Conservation (phyloP, 805 yeast species). For the Candida multigemmis region DNA sequence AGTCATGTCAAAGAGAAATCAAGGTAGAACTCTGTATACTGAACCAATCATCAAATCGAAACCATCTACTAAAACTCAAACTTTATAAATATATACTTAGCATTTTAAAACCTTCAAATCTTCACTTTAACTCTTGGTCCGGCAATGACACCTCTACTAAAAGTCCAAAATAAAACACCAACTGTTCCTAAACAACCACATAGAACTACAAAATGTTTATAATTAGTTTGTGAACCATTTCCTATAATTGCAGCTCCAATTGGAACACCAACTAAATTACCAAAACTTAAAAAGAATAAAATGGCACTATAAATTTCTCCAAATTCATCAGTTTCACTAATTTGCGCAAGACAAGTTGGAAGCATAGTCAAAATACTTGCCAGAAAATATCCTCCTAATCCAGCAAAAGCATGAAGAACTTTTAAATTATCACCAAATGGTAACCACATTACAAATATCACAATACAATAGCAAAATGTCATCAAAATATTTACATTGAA, state of each 20-base stretch:
- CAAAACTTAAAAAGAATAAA: constrained; percentile 17
- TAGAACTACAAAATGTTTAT: constrained; percentile 20
- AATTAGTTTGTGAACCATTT: constrained; percentile 14
- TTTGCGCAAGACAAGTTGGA: constrained; percentile 49
- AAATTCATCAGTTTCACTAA: constrained; percentile 33
- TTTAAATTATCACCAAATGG: constrained; percentile 18
- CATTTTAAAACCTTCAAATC: constrained; percentile 6
- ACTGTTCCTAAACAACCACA: constrained; percentile 17
- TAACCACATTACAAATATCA: constrained; percentile 21
- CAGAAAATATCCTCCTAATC: constrained; percentile 24
- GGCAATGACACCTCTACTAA: constrained; percentile 12
- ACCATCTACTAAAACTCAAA: not conserved
- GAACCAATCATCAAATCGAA: not conserved
- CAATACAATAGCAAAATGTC: constrained; percentile 14
- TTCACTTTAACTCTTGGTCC: constrained; percentile 13
- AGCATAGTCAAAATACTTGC: constrained; percentile 26
- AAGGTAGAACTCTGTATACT: constrained; percentile 2
- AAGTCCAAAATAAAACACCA: constrained; percentile 19
- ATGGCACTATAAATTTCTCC: constrained; percentile 28
- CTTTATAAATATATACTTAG: not conserved
- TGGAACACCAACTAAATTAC: constrained; percentile 19
- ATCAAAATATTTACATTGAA: constrained; percentile 36
- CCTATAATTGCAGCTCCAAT: constrained; percentile 21
- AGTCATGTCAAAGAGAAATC: constrained; percentile 11
- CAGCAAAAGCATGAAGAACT: constrained; percentile 23